Evolutionary conservation across 1,284 basidiomycete species (phyloP).

Genomic region (Tausonia pullulans): DNA sequence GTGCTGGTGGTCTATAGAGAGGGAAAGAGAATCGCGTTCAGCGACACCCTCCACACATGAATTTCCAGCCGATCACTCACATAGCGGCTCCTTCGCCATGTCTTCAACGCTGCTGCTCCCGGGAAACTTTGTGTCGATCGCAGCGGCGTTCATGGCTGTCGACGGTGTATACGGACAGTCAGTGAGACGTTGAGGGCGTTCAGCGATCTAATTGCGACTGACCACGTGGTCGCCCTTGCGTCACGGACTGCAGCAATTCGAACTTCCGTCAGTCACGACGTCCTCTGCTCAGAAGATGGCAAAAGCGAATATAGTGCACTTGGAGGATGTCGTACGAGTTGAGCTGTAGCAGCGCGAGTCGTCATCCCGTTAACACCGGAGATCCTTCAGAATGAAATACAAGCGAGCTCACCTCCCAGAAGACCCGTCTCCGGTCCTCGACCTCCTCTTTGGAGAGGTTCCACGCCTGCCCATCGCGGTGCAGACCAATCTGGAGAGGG

Average conservation of each 20-base stretch:
- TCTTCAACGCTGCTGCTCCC: conserved; percentile 1
- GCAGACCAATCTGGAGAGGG: conserved; percentile 16
- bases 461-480: conserved; percentile 20
- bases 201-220: conserved; percentile 5
- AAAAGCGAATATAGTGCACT: background rate
- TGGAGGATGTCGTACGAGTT: conserved; percentile 22
- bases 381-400: too few species aligned
- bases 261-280: too few species aligned
- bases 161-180: too few species aligned
- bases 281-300: background rate
- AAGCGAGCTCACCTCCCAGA: conserved; percentile 18
- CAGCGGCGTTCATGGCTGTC: background rate
- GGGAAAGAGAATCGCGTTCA: background rate
- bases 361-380: too few species aligned
- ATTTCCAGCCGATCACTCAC: background rate
- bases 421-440: conserved; percentile 17
- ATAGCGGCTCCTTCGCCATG: background rate
- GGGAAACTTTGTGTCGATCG: conserved; percentile 10
- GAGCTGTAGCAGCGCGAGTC: conserved; percentile 3
- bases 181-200: too few species aligned
- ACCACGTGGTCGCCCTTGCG: conserved; percentile 14
- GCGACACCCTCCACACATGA: background rate
- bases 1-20: background rate
- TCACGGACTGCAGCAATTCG: conserved; percentile 11
- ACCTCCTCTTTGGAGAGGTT: conserved; percentile 16